Base-by-base conservation (phyloP, 306 rosid genomes). In the Castanea mollissima region DNA sequence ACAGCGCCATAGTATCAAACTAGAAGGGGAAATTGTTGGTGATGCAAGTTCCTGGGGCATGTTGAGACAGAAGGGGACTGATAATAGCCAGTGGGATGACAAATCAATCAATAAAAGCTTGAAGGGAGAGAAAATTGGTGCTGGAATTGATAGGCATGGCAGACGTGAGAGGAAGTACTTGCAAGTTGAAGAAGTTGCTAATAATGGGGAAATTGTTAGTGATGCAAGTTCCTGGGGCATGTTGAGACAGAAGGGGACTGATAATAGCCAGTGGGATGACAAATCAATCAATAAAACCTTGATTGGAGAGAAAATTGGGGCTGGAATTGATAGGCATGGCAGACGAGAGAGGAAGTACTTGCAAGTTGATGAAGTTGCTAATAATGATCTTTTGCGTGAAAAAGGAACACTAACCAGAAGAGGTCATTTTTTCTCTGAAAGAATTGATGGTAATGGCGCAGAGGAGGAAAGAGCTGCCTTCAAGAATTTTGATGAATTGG, bases 401-500 rank as follows among this genome's bases (percentile, higher is more conserved):
- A 79, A 85, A 80, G 79, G 55, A 64, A 86, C 70, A 64, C 35
- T 76, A 78, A 85, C 76, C 25, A 74, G 82, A 84, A 80, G 87
- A 19, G 41, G 69, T 44, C 75, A 82, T 79, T 77, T 31, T 6
- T 82, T 71, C 69, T 34, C 60, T 74, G 70, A 78, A 76, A 77
- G 79, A 57, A 79, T 69, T 80, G 77, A 81, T 65, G 81, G 78
- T 56, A 87, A 87, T 11, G 73, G 67, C 57, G 75, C 84, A 82
- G 87, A 70, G 84, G 85, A 88, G 73, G 99, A 92, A 57, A 85
- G 97, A 84, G 94, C 88, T 15, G 99, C 99, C 57, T 92, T 95
- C 73, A 87, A 79, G 83, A 90, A 84, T 83, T 82, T 81, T 59
- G 92, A 89, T 68, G 97, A 88, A 76, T 82, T 46, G 78, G 82